Evolutionary conservation across 306 rosid species (phyloP).

Genomic region (Corylus avellana): DNA sequence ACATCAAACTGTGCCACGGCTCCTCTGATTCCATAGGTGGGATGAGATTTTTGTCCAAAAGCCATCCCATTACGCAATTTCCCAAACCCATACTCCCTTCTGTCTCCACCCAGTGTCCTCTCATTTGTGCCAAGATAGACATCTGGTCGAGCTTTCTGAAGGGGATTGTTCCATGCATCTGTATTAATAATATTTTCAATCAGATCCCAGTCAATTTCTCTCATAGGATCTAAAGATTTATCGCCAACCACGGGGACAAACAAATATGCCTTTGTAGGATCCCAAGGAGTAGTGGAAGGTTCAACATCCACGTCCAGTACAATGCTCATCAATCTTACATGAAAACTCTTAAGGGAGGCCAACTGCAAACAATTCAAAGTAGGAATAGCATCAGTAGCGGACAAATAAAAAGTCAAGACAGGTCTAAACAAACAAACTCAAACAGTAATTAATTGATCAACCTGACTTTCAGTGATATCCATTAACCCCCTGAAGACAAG

Average conservation of each 20-base stretch:
- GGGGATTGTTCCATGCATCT: conserved; percentile 94
- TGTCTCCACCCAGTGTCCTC: conserved; percentile 96
- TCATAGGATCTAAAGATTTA: conserved; percentile 69
- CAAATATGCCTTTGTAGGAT: conserved; percentile 94
- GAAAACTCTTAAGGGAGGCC: conserved; percentile 93
- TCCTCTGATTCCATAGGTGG: conserved; percentile 99
- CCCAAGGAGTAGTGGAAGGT: conserved; percentile 99
- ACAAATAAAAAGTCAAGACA: conserved; percentile 17
- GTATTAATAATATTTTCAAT: conserved; percentile 74
- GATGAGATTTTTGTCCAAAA: conserved; percentile 92
- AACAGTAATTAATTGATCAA: conserved; percentile 23
- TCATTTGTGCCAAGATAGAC: conserved; percentile 99
- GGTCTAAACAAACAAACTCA: conserved; percentile 19
- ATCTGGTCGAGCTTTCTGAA: conserved; percentile 99
- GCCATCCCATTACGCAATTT: conserved; percentile 96
- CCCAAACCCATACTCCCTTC: conserved; percentile 95
- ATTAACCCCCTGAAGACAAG: conserved; percentile 83
- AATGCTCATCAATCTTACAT: conserved; percentile 96
- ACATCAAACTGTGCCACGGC: conserved; percentile 98
- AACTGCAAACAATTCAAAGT: conserved; percentile 55
- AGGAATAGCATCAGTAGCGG: conserved; percentile 33
- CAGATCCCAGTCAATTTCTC: conserved; percentile 91
- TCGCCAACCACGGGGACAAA: conserved; percentile 92
- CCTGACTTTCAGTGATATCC: conserved; percentile 84
- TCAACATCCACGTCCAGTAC: conserved; percentile 99